phyloP scores from a whole-genome alignment of 805 yeast species.

The Priceomyces haplophilus region DNA sequence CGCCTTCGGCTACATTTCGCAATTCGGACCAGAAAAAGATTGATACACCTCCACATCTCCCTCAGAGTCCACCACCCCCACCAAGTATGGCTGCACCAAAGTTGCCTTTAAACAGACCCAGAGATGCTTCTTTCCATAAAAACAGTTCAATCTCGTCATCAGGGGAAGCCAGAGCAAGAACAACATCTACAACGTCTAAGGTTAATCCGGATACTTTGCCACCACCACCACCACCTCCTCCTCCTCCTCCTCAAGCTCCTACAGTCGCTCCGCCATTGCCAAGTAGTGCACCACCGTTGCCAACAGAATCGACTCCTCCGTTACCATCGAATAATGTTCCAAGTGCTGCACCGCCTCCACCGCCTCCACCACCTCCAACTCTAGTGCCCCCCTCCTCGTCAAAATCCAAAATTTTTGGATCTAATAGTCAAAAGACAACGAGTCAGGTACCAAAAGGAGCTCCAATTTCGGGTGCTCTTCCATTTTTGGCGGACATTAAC shows the following conservation, averaged over 20 bases:
- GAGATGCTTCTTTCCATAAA: conserved; percentile 35
- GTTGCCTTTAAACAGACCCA: conserved; percentile 40
- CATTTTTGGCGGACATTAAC: conserved; percentile 58
- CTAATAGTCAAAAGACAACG: background rate
- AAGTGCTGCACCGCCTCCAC: conserved; percentile 15
- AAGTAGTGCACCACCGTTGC: conserved; percentile 14
- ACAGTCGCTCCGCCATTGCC: conserved; percentile 16
- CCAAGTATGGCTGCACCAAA: conserved; percentile 28
- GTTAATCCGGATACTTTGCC: conserved; percentile 18
- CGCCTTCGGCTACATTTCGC: background rate
- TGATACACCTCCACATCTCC: background rate
- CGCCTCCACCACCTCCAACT: conserved; percentile 11
- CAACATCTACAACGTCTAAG: conserved; percentile 13
- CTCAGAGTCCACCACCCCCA: conserved; percentile 15
- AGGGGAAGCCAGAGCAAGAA: conserved; percentile 6
- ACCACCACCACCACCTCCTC: conserved; percentile 8
- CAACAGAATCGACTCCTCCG: conserved; percentile 20
- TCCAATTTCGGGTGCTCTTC: conserved; percentile 31
- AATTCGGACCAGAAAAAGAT: background rate
- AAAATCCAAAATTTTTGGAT: no score
- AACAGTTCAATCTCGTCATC: conserved; percentile 16
- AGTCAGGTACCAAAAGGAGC: conserved; percentile 19
- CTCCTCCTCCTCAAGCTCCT: conserved; percentile 7
- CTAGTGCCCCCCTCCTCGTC: conserved; percentile 15
- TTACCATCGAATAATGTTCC: conserved; percentile 16